Percentiles rank a stretch among this genome's conserved stretches.
phyloP scores from a whole-genome alignment of 2,329 filamentous ascomycete species.

The Clarireedia sp. region DNA sequence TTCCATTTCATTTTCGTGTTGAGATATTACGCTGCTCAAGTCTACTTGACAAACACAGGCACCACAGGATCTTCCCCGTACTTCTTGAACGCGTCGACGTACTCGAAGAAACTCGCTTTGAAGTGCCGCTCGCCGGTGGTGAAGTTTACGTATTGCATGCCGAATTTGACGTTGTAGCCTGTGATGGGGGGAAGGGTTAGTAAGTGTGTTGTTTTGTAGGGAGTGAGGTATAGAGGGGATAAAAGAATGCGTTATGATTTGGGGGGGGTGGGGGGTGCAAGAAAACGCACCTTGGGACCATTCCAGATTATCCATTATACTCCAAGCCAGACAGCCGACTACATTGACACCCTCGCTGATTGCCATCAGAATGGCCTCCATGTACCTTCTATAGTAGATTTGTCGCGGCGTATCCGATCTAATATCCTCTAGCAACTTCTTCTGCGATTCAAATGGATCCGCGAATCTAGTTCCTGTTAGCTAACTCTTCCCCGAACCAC shows the following conservation, averaged over 20 bases:
- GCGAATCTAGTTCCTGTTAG: slow-evolving; percentile 6
- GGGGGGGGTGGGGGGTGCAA: no score
- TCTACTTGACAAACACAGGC: slow-evolving; percentile 14
- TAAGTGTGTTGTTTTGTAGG: not conserved
- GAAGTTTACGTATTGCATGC: slow-evolving; percentile 34
- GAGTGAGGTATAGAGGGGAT: not conserved
- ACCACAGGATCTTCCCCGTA: slow-evolving; percentile 24
- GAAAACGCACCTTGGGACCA: slow-evolving; percentile 32
- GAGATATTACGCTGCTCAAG: not conserved
- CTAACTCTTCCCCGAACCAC: not conserved
- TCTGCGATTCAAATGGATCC: slow-evolving; percentile 22
- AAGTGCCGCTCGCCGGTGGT: slow-evolving; percentile 25
- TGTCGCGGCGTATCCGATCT: slow-evolving; percentile 72
- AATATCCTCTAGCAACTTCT: slow-evolving; percentile 34
- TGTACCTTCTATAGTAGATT: slow-evolving; percentile 69
- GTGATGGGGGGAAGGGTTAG: not conserved
- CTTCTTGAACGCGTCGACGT: slow-evolving; percentile 24
- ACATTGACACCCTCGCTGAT: slow-evolving; percentile 74
- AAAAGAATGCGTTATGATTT: not conserved
- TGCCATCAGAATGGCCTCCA: slow-evolving; percentile 57
- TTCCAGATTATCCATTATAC: slow-evolving; percentile 55
- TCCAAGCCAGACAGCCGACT: slow-evolving; percentile 79
- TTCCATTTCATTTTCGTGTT: no score
- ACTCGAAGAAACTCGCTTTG: slow-evolving; percentile 26
- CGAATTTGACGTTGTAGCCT: slow-evolving; percentile 21